phyloP scores from a whole-genome alignment of 129 eudicot genomes.

The Lactuca sativa region DNA sequence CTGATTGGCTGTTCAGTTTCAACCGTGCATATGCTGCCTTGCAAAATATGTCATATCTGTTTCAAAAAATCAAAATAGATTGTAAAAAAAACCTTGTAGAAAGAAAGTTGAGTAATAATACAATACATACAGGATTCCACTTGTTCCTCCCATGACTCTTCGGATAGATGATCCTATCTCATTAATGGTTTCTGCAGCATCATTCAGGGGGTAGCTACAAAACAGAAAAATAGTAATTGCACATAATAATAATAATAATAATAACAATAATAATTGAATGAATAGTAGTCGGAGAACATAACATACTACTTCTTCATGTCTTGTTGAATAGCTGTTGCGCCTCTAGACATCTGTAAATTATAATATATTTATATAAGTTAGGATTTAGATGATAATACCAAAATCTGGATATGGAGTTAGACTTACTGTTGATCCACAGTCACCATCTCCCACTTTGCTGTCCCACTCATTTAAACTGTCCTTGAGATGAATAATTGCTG shows the following conservation, averaged over 20 bases:
- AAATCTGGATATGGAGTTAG: not conserved
- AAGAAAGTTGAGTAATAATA: not conserved
- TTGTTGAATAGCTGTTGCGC: constrained; percentile 83
- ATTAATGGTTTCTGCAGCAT: constrained; percentile 77
- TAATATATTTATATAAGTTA: too few relatives aligned
- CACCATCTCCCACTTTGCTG: constrained; percentile 97
- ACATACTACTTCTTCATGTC: constrained; percentile 83
- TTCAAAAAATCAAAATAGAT: constrained; percentile 9
- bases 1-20: constrained; percentile 51
- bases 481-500: constrained; percentile 56
- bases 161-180: constrained; percentile 87
- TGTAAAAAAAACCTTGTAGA: not conserved
- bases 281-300: not conserved
- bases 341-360: constrained; percentile 73
- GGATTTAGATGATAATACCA: too few relatives aligned
- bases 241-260: not conserved
- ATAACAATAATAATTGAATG: not conserved
- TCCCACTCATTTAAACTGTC: constrained; percentile 91
- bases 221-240: constrained; percentile 2
- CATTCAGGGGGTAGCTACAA: constrained; percentile 86
- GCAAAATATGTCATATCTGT: constrained; percentile 88
- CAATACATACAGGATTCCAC: constrained; percentile 74
- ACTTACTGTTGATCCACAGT: constrained; percentile 98
- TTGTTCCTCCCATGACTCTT: constrained; percentile 99
- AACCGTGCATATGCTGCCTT: constrained; percentile 82